Evolutionary conservation across 305 asterid genomes (phyloP).

Genomic region (Plantago rigida): DNA sequence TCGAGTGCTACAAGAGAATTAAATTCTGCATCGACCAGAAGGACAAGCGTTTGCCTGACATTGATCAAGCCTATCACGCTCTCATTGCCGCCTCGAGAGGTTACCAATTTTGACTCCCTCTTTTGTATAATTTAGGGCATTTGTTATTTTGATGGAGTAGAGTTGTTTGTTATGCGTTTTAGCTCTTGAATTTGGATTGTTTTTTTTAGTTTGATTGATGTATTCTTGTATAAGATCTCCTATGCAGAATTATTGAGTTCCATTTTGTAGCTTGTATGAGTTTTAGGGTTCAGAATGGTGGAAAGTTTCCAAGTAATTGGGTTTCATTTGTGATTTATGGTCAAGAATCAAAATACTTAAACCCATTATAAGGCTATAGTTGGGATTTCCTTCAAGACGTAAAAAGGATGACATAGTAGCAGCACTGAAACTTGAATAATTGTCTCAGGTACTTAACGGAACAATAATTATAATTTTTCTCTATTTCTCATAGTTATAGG

Average conservation of each 20-base stretch:
- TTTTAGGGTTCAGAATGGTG: conserved; percentile 5
- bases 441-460: no score
- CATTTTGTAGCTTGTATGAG: no score
- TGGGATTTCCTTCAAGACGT: no score
- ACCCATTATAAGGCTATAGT: no score
- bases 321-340: background rate
- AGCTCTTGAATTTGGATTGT: background rate
- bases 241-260: no score
- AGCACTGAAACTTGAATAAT: no score
- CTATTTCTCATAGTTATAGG: background rate
- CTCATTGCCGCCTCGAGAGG: conserved; percentile 75
- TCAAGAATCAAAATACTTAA: background rate
- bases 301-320: background rate
- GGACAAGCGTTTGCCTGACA: conserved; percentile 40
- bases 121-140: conserved; percentile 6
- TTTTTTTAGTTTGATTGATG: background rate
- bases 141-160: background rate
- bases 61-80: conserved; percentile 65
- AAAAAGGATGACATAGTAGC: no score
- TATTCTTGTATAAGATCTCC: background rate
- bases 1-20: conserved; percentile 57
- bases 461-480: no score
- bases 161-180: background rate
- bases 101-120: conserved; percentile 9
- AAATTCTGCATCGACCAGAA: conserved; percentile 41